Conservation (phyloP, 345 rosid species). For the Kernera saxatilis region DNA sequence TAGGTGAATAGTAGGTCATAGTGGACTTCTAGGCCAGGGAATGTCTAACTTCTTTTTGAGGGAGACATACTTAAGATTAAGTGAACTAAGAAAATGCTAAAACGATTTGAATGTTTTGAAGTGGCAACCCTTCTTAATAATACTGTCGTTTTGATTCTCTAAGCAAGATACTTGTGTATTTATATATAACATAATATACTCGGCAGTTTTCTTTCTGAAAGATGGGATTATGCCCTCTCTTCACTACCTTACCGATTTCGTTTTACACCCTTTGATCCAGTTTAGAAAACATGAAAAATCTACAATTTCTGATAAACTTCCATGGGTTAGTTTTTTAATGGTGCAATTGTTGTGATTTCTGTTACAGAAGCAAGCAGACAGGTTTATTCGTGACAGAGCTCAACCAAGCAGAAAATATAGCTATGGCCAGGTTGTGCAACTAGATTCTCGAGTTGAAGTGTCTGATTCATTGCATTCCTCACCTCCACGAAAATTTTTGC, state of each 20-base stretch:
- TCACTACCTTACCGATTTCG: background rate
- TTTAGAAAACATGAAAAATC: background rate
- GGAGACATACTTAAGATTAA: background rate
- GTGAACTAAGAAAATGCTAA: background rate
- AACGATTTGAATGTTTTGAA: background rate
- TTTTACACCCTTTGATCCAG: background rate
- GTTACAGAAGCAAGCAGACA: constrained; percentile 72
- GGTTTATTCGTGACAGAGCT: constrained; percentile 58
- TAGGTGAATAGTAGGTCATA: background rate
- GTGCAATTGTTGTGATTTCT: constrained; percentile 10
- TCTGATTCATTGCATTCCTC: constrained; percentile 38
- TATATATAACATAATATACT: background rate
- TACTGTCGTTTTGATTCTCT: background rate
- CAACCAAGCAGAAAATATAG: constrained; percentile 57
- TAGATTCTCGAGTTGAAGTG: constrained; percentile 59
- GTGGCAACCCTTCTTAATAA: background rate
- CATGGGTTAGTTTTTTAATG: background rate
- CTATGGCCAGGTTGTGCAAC: constrained; percentile 43
- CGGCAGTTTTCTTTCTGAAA: background rate
- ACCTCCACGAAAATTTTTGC: constrained; percentile 39
- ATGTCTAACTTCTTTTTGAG: background rate
- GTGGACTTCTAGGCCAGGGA: background rate
- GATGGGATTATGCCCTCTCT: background rate
- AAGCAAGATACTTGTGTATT: background rate
- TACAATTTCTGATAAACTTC: constrained; percentile 6